Percentiles rank a stretch among this genome's conserved stretches.
Evolutionary conservation across 2,329 filamentous ascomycete genomes (phyloP).

Genomic region (Helminthosporium solani): DNA sequence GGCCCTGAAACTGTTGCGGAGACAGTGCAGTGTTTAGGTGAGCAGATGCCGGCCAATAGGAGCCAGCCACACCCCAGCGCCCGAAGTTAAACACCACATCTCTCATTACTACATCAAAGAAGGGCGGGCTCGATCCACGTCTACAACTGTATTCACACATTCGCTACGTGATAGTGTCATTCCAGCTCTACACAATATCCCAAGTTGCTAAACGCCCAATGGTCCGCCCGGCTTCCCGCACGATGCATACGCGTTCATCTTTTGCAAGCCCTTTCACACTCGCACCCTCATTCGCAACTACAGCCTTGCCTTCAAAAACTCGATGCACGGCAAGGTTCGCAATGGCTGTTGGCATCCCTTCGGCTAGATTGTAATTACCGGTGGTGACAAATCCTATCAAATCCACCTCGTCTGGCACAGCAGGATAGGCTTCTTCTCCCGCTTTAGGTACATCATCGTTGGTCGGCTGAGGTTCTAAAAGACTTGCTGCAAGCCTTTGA

Average conservation of each 20-base stretch:
- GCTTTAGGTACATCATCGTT: slow-evolving; percentile 20
- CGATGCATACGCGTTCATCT: slow-evolving; percentile 64
- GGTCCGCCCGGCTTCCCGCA: slow-evolving; percentile 76
- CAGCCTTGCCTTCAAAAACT: slow-evolving; percentile 51
- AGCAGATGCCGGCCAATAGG: too few relatives aligned
- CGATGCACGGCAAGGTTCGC: slow-evolving; percentile 66
- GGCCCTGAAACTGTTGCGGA: slow-evolving; percentile 13
- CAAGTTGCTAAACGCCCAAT: slow-evolving; percentile 78
- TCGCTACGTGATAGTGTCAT: too few relatives aligned
- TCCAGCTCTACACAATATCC: slow-evolving; percentile 59
- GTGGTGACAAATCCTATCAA: slow-evolving; percentile 89
- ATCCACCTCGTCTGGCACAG: slow-evolving; percentile 72
- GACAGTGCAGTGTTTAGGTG: too few relatives aligned
- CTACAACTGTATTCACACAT: too few relatives aligned
- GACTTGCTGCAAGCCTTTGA: slow-evolving; percentile 26
- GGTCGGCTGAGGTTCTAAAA: slow-evolving; percentile 19
- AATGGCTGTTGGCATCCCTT: slow-evolving; percentile 73
- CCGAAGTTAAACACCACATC: too few relatives aligned
- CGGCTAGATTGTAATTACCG: slow-evolving; percentile 76
- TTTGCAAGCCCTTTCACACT: slow-evolving; percentile 19
- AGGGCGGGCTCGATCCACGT: too few relatives aligned
- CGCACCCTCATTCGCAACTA: slow-evolving; percentile 27
- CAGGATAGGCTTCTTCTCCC: slow-evolving; percentile 54
- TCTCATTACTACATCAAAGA: too few relatives aligned
- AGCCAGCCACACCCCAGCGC: too few relatives aligned